Evolutionary conservation across 208 protist genomes (phyloP).

Genomic region (Acanthamoeba healyi): DNA sequence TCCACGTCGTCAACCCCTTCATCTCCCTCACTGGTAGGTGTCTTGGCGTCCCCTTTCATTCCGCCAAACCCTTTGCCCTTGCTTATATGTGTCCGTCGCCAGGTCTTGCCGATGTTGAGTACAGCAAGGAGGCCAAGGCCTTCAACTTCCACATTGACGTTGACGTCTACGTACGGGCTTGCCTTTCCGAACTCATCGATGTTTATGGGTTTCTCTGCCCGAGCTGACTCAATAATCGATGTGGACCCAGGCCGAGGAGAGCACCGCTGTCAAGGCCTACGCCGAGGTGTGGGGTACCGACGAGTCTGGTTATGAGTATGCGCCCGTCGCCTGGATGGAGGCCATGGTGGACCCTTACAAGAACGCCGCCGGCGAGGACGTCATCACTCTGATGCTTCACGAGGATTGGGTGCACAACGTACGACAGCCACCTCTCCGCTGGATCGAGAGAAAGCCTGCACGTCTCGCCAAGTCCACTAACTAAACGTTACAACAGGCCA

Average conservation of each 20-base stretch:
- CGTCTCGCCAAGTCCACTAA: too few species aligned
- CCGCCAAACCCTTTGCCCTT: too few species aligned
- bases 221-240: too few species aligned
- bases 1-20: constrained; percentile 74
- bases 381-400: constrained; percentile 45
- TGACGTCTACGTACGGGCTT: constrained; percentile 1
- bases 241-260: background rate
- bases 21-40: constrained; percentile 71
- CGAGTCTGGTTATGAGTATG: constrained; percentile 9
- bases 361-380: background rate
- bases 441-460: too few species aligned
- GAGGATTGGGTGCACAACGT: constrained; percentile 61
- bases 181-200: background rate
- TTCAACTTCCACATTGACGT: constrained; percentile 74
- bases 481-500: background rate
- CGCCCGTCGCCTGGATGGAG: constrained; percentile 65
- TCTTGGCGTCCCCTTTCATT: too few species aligned
- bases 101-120: constrained; percentile 58
- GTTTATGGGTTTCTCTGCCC: too few species aligned
- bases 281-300: constrained; percentile 74
- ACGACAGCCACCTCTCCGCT: too few species aligned
- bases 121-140: background rate
- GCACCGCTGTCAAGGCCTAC: constrained; percentile 30
- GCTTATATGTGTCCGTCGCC: too few species aligned
- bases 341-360: constrained; percentile 45